Percentiles rank a stretch among this genome's conserved stretches.
phyloP scores from a whole-genome alignment of 2,329 filamentous ascomycete species.

The Stagonosporopsis tanaceti region DNA sequence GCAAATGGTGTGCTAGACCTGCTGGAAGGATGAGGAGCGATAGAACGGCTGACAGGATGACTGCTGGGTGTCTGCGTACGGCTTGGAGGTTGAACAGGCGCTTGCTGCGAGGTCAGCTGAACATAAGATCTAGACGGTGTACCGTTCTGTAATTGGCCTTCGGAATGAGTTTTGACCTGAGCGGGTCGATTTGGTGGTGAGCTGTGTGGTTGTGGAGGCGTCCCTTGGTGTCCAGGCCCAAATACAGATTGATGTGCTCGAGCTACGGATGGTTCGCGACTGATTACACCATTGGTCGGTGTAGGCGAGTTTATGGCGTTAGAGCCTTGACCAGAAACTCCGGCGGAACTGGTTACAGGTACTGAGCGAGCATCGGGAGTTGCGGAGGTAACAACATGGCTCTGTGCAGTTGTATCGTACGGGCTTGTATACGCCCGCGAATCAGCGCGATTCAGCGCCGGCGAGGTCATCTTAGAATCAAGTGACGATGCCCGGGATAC shows the following conservation, averaged over 20 bases:
- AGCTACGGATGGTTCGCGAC: slow-evolving; percentile 33
- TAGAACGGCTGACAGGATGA: slow-evolving; percentile 31
- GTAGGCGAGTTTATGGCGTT: slow-evolving; percentile 25
- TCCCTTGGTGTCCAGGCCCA: slow-evolving; percentile 31
- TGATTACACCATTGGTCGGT: slow-evolving; percentile 23
- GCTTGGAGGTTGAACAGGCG: slow-evolving; percentile 29
- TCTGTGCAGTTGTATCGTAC: slow-evolving; percentile 35
- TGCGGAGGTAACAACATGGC: background rate
- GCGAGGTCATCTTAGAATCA: slow-evolving; percentile 14
- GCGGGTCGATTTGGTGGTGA: slow-evolving; percentile 17
- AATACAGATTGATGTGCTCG: slow-evolving; percentile 29
- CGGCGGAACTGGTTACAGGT: background rate
- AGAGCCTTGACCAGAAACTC: slow-evolving; percentile 24
- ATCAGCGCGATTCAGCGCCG: slow-evolving; percentile 3
- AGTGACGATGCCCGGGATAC: slow-evolving; percentile 24
- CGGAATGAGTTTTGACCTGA: slow-evolving; percentile 19
- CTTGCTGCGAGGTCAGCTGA: slow-evolving; percentile 28
- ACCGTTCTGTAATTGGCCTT: slow-evolving; percentile 17
- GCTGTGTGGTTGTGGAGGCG: slow-evolving; percentile 21
- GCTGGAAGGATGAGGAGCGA: slow-evolving; percentile 38
- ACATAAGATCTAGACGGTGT: slow-evolving; percentile 27
- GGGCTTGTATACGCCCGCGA: slow-evolving; percentile 41
- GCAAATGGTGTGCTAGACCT: slow-evolving; percentile 41
- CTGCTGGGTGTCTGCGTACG: slow-evolving; percentile 35
- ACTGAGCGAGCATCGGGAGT: slow-evolving; percentile 8